Percentiles rank a stretch among this genome's conserved stretches.
Conservation (phyloP, 2,329 filamentous ascomycete genomes). For the Nemania sp. region DNA sequence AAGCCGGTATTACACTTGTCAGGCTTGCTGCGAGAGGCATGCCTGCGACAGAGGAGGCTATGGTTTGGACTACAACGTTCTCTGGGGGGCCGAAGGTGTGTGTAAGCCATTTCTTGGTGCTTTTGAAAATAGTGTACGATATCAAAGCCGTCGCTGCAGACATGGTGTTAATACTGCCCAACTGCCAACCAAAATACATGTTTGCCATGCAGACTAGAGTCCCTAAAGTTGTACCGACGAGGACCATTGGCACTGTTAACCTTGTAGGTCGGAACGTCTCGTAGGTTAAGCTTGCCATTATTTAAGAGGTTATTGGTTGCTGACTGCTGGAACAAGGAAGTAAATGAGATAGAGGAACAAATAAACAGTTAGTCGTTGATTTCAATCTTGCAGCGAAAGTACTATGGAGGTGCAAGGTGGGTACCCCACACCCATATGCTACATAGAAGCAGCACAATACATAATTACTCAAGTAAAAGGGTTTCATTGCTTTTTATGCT, state of each 20-base stretch:
- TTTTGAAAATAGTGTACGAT: not conserved
- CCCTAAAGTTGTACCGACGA: not conserved
- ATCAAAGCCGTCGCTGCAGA: not conserved
- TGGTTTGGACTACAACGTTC: not conserved
- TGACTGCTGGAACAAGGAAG: not conserved
- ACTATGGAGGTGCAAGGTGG: not conserved
- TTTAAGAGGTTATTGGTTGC: not conserved
- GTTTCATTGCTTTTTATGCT: too few relatives aligned
- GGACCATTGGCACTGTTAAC: not conserved
- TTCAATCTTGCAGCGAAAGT: not conserved
- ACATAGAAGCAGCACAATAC: too few relatives aligned
- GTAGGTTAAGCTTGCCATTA: not conserved
- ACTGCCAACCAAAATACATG: not conserved
- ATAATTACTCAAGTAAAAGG: too few relatives aligned
- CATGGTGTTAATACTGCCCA: not conserved
- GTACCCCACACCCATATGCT: too few relatives aligned
- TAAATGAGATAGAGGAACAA: not conserved
- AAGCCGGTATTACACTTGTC: not conserved
- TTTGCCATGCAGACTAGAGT: not conserved
- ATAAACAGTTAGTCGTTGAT: not conserved
- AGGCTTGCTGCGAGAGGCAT: not conserved
- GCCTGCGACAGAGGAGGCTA: not conserved
- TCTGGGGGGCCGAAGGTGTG: not conserved
- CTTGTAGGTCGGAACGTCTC: not conserved
- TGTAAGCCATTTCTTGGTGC: not conserved